Percentiles rank a stretch among this genome's conserved stretches.
These are phyloP conservation scores for Mycena chlorophos DNA, from an alignment of 768 basidiomycete genomes.

Conservation along the genomic window DNA sequence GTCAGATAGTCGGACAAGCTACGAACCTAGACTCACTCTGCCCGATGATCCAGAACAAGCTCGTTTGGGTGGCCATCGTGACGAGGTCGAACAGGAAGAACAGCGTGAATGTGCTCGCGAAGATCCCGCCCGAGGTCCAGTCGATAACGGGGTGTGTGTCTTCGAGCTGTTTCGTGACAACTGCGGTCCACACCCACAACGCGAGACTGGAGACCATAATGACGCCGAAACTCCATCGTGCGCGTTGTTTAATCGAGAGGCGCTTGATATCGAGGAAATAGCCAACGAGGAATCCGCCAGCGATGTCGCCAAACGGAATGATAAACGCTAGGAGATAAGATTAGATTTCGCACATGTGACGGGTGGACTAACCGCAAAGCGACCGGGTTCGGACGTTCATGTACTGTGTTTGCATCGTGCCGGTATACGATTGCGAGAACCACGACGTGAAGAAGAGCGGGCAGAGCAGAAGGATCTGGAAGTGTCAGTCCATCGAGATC, in stretches of 20 bases:
- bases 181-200: conserved; percentile 35
- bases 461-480: conserved; percentile 32
- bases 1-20: background rate
- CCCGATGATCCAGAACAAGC: conserved; percentile 33
- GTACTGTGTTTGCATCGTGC: conserved; percentile 35
- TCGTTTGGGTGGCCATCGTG: conserved; percentile 37
- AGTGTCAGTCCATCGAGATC: background rate
- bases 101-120: conserved; percentile 31
- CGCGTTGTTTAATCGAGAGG: conserved; percentile 33
- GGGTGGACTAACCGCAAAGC: conserved; percentile 31
- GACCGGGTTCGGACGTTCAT: conserved; percentile 33
- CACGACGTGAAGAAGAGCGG: conserved; percentile 36
- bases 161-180: conserved; percentile 33
- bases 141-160: conserved; percentile 33
- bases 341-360: conserved; percentile 21
- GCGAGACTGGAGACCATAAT: conserved; percentile 33
- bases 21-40: conserved; percentile 26
- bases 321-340: background rate
- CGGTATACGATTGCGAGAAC: conserved; percentile 36
- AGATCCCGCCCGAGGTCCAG: conserved; percentile 32
- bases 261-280: conserved; percentile 33
- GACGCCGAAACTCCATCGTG: conserved; percentile 30
- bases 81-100: conserved; percentile 34
- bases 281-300: conserved; percentile 31
- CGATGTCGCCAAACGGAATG: background rate